phyloP scores from a whole-genome alignment of 108 stramenopile genomes.

The Nitzschia palea region DNA sequence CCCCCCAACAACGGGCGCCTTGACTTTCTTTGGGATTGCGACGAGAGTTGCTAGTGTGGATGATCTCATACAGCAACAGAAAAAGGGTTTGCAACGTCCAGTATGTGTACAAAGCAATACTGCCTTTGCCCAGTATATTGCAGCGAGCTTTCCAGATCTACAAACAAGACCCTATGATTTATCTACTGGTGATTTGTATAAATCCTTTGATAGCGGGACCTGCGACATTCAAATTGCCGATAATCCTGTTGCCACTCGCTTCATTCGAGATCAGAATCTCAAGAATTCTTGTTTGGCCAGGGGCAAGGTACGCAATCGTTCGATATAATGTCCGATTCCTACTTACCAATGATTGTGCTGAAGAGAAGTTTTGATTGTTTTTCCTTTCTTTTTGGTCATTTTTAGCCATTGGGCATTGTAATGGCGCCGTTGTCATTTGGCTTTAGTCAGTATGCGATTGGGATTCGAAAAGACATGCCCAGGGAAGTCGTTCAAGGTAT shows the following conservation, averaged over 20 bases:
- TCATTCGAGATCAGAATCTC: conserved; percentile 9
- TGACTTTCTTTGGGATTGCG: conserved; percentile 33
- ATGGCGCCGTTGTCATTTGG: conserved; percentile 32
- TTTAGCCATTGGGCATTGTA: conserved; percentile 29
- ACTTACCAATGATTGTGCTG: too few relatives aligned
- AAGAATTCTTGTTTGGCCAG: conserved; percentile 11
- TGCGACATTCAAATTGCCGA: conserved; percentile 28
- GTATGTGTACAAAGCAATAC: conserved; percentile 14
- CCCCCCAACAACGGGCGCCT: conserved; percentile 22
- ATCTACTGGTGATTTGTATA: conserved; percentile 4
- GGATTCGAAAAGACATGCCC: conserved; percentile 26
- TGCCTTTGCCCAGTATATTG: conserved; percentile 10
- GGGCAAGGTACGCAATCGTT: conserved; percentile 11
- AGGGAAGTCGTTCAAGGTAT: conserved; percentile 14
- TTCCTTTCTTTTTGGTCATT: background rate
- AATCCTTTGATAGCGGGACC: conserved; percentile 7
- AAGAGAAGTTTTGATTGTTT: too few relatives aligned
- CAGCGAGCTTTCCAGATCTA: conserved; percentile 25
- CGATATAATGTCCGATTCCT: too few relatives aligned
- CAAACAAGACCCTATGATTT: background rate
- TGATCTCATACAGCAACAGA: conserved; percentile 25
- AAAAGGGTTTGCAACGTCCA: background rate
- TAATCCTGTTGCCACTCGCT: conserved; percentile 27
- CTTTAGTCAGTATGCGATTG: conserved; percentile 36
- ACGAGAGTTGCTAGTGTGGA: conserved; percentile 9